Evolutionary conservation across 768 basidiomycete genomes (phyloP), one percentile per base, ranked within the genome.

Genomic region (Leccinellum rugosiceps): DNA sequence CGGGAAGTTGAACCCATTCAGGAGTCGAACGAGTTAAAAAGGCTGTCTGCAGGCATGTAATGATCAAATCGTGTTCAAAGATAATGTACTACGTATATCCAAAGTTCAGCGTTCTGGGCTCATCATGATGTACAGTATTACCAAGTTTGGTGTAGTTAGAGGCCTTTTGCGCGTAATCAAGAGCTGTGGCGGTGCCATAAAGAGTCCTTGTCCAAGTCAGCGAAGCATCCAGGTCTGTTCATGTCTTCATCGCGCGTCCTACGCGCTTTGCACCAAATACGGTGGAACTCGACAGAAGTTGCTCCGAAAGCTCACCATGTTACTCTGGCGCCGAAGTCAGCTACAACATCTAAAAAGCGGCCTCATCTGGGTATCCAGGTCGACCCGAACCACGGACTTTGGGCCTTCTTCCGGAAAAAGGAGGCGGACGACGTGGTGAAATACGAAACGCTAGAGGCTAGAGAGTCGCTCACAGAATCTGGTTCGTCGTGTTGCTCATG

Each of bases 311-410:
- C 51, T 4, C 35, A 4, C 25, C 35, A 53, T 1, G 43, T 54
- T 46, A 2, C 41, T 23, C 38, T 35, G 1, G 19, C 41, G 7
- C 43, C 55, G 2, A 55, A 41, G n/a, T 59, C 58, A 43, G 47
- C 50, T 10, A 30, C 50, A 34, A 69, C 66, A n/a, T 68, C 72
- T 13, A 65, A 72, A 35, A 70, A 74, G 43, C 75, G 81, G 11
- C 78, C 78, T 0, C 79, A 79, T 53, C 66, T 80, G 15, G 73
- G 74, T 45, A 65, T 83, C 43, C 51, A 72, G 4, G 74, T 80
- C 23, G 74, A 80, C 57, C 79, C 84, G 21, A 80, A 86, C 58
- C 90, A 93, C 69, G 91, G 90, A 1, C 80, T 93, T 7, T 92
- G 82, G 64, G 84, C 77, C 0, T 92, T 93, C 69, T 93, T 92